Conservation (phyloP, 1,284 basidiomycete genomes). For the Cryptococcus depauperatus region DNA sequence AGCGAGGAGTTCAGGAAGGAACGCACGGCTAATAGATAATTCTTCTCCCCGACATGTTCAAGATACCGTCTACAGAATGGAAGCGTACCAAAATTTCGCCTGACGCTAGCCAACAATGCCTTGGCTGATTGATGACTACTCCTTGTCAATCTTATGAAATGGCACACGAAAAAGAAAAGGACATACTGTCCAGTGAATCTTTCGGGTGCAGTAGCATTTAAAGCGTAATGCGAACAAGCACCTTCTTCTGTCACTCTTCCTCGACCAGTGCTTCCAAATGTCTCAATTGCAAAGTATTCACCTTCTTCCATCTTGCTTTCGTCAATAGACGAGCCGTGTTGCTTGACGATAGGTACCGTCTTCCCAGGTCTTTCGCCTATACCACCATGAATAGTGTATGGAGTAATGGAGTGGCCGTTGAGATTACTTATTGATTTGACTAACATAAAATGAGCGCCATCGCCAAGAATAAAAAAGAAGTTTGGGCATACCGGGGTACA, state of each 20-base stretch:
- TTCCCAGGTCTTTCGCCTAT: conserved; percentile 48
- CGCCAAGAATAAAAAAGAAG: not conserved
- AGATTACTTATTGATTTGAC: conserved; percentile 87
- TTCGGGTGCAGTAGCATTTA: conserved; percentile 30
- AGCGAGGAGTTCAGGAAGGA: not conserved
- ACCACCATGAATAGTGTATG: conserved; percentile 68
- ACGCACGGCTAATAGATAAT: conserved; percentile 82
- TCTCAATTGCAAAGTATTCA: conserved; percentile 98
- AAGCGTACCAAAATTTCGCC: conserved; percentile 87
- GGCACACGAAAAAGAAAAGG: not conserved
- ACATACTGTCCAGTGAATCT: conserved; percentile 31
- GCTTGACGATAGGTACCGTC: conserved; percentile 82
- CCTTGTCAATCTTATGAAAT: not conserved
- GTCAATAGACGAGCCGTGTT: conserved; percentile 53
- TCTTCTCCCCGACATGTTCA: conserved; percentile 86
- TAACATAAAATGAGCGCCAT: conserved; percentile 36
- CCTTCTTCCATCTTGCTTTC: conserved; percentile 98
- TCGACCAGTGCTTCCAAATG: conserved; percentile 94
- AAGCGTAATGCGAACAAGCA: conserved; percentile 88
- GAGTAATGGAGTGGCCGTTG: conserved; percentile 81
- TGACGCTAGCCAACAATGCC: conserved; percentile 76
- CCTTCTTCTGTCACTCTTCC: conserved; percentile 89
- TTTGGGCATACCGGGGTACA: conserved; percentile 61
- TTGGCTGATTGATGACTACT: conserved; percentile 74
- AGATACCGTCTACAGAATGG: conserved; percentile 95